Evolutionary conservation across 2,329 filamentous ascomycete genomes (phyloP).

Genomic region (Claviceps sp.): DNA sequence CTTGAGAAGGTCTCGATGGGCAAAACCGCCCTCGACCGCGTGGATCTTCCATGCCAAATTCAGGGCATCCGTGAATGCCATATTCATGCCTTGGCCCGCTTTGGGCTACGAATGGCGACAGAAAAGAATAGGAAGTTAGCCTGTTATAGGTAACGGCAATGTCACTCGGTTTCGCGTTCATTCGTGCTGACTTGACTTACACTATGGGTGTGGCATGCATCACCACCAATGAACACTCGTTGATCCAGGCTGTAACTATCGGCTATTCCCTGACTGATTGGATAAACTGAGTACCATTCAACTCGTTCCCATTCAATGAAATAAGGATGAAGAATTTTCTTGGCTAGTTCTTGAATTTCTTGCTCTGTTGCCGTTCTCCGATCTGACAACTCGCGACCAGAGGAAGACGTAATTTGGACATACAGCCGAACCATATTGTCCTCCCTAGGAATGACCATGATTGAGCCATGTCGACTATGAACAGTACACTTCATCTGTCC

Average conservation of each 20-base stretch:
- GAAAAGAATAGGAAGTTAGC: neutral
- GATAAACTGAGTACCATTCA: conserved; percentile 66
- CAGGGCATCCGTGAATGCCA: conserved; percentile 65
- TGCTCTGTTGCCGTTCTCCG: conserved; percentile 49
- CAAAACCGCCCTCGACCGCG: conserved; percentile 73
- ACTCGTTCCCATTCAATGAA: conserved; percentile 52
- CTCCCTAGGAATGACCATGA: conserved; percentile 69
- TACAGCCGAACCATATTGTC: conserved; percentile 56
- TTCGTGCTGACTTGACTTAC: conserved; percentile 27
- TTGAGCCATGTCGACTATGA: conserved; percentile 59
- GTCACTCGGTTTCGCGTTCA: neutral
- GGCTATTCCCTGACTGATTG: conserved; percentile 61
- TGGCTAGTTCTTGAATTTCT: conserved; percentile 51
- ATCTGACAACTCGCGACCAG: conserved; percentile 46
- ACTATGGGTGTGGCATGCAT: conserved; percentile 70
- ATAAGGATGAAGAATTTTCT: conserved; percentile 53
- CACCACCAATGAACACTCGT: conserved; percentile 61
- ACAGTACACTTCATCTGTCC: conserved; percentile 59
- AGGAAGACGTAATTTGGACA: conserved; percentile 52
- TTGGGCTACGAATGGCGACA: conserved; percentile 42
- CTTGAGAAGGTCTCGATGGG: conserved; percentile 57
- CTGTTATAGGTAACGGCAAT: neutral
- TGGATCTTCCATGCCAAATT: conserved; percentile 97
- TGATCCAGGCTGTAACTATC: conserved; percentile 54
- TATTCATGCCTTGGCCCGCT: conserved; percentile 71